Percentiles rank a stretch among this genome's conserved stretches.
These are phyloP conservation scores for Fusarium succisae DNA, from an alignment of 2,329 filamentous ascomycete species.

Conservation along the genomic window DNA sequence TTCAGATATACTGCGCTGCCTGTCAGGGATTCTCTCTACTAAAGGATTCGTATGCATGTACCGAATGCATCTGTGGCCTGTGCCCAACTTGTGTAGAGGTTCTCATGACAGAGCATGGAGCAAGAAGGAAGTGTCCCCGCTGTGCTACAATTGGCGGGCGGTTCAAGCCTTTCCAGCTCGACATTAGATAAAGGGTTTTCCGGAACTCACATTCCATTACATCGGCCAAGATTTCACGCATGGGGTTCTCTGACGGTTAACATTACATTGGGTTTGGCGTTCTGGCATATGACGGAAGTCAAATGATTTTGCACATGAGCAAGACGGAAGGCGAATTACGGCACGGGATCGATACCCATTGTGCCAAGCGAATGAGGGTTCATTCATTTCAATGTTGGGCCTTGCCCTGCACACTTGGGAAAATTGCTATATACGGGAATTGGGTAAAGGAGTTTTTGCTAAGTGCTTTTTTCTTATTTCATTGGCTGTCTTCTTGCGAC, in stretches of 20 bases:
- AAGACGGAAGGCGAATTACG: conserved; percentile 34
- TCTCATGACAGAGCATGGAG: conserved; percentile 78
- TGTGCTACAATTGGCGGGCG: conserved; percentile 82
- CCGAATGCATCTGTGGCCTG: conserved; percentile 93
- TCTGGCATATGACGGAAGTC: conserved; percentile 39
- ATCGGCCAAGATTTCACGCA: conserved; percentile 11
- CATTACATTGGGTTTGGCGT: conserved; percentile 42
- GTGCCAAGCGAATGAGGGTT: conserved; percentile 25
- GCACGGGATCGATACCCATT: conserved; percentile 20
- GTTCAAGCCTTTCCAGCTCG: conserved; percentile 87
- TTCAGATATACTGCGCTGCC: conserved; percentile 92
- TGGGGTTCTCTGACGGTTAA: conserved; percentile 23
- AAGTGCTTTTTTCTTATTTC: conserved; percentile 15
- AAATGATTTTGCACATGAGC: conserved; percentile 30
- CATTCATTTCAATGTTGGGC: conserved; percentile 30
- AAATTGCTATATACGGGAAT: conserved; percentile 29
- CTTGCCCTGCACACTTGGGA: conserved; percentile 18
- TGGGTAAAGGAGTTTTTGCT: conserved; percentile 42
- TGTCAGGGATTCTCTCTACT: conserved; percentile 82
- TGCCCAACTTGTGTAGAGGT: conserved; percentile 89
- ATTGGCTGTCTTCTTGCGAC: conserved; percentile 8
- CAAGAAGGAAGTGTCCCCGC: conserved; percentile 78
- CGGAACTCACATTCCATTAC: conserved; percentile 30
- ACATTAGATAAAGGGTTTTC: conserved; percentile 69
- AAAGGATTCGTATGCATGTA: conserved; percentile 90